Base-by-base conservation (phyloP, 2,329 filamentous ascomycete species). In the Achaetomium macrosporum region DNA sequence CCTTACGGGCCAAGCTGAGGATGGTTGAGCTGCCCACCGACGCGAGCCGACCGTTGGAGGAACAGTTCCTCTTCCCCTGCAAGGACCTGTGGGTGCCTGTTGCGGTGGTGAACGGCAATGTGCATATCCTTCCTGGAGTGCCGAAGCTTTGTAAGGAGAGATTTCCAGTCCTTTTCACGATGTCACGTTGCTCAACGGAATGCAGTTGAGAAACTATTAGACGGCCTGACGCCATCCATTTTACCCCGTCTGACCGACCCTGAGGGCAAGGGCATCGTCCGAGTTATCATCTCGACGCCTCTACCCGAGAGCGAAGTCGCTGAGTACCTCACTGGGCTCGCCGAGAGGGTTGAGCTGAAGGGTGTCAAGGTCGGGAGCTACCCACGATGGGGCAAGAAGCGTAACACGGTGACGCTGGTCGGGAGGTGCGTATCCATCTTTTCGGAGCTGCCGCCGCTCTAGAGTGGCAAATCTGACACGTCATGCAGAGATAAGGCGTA, bases 331-430 rank as follows among this genome's bases (percentile, higher is more conserved):
- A 92, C 90, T 1, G 79, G 88, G 59, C 73, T 97, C 57, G 88
- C 91, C 5, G 78, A 74, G 29, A 82, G 82, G 67, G 87, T 91
- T 19, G 85, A 83, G 66, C 73, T 82, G 1, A 83, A 80, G 64
- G 90, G 90, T 3, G 79, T 97, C 64, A 97, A 97, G 73, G 90
- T 97, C 15, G 93, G 93, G 43, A 95, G 89, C 69, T 97, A 99
- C 70, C 93, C 93, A 35, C 77, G 90, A 51, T 96, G 91, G 90
- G 89, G 87, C 5, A 92, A 89, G 76, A 82, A 83, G 64, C 78
- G 78, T 58, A 97, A 97, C 69, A 93, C 90, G 0, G 90, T 97
- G 44, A 96, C 92, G 11, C 74, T 99, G 49, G 91, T 96, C 17
- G 82, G 82, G 60, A 74, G 71, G 76, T 80, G 45, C n/a, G 53